Conservation (phyloP, 1,284 basidiomycete species). For the Trametes versicolor region DNA sequence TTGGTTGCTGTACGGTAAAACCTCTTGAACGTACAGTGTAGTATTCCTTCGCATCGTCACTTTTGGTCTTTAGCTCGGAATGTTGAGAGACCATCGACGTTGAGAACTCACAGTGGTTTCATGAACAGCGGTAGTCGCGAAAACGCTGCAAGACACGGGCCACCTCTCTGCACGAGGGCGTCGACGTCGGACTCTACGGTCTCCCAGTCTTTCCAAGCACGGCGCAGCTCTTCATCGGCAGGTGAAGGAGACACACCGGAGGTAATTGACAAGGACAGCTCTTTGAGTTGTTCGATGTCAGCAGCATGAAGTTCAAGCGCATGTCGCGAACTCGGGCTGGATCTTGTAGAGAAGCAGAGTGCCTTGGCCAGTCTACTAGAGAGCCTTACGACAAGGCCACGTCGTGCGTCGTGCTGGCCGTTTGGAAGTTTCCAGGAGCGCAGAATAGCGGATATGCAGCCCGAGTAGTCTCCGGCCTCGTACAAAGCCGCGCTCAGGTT, state of each 20-base stretch:
- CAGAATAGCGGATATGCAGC: conserved; percentile 39
- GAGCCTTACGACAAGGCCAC: background rate
- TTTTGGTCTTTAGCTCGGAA: background rate
- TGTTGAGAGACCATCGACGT: background rate
- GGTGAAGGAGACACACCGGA: background rate
- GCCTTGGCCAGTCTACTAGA: conserved; percentile 31
- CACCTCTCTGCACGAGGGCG: background rate
- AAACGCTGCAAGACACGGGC: background rate
- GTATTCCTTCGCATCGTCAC: conserved; percentile 17
- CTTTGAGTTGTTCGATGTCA: conserved; percentile 3
- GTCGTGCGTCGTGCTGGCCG: background rate
- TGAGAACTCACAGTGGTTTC: conserved; percentile 6
- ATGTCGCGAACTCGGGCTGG: background rate
- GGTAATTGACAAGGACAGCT: background rate
- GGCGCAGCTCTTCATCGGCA: background rate
- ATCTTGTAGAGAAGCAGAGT: conserved; percentile 1
- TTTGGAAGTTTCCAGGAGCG: conserved; percentile 32
- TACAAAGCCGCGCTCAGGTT: conserved; percentile 49
- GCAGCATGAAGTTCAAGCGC: conserved; percentile 7
- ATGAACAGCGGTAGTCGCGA: conserved; percentile 5
- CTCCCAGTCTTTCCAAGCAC: background rate
- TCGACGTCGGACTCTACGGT: background rate
- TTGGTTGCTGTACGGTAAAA: too few relatives aligned
- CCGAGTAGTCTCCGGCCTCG: conserved; percentile 45
- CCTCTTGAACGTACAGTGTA: conserved; percentile 8